Evolutionary conservation across 306 rosid genomes (phyloP).

Genomic region (Sesbania bispinosa): DNA sequence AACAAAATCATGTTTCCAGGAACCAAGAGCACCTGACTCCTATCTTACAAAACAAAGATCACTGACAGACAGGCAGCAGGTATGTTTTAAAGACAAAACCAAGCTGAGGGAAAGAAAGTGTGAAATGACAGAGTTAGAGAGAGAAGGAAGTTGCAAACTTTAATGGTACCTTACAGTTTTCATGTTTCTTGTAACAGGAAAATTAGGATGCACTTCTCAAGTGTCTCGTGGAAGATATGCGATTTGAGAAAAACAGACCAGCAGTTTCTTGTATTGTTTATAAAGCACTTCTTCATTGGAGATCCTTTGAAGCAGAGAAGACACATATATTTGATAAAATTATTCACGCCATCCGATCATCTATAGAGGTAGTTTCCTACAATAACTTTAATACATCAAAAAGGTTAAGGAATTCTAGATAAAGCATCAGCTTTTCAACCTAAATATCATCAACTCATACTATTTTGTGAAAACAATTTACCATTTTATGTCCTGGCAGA

Average conservation of each 20-base stretch:
- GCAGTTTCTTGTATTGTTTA: slow-evolving; percentile 70
- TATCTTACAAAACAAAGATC: slow-evolving; percentile 72
- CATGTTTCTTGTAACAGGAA: slow-evolving; percentile 49
- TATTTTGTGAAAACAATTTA: slow-evolving; percentile 8
- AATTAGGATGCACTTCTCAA: slow-evolving; percentile 75
- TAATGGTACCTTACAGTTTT: slow-evolving; percentile 21
- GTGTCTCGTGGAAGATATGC: slow-evolving; percentile 66
- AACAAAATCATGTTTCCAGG: slow-evolving; percentile 44
- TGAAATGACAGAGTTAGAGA: neutral
- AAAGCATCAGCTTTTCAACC: neutral
- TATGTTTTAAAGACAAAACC: slow-evolving; percentile 28
- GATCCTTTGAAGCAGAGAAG: slow-evolving; percentile 84
- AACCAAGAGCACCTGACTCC: slow-evolving; percentile 40
- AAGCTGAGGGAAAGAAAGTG: neutral
- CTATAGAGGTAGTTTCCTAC: slow-evolving; percentile 56
- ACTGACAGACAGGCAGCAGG: slow-evolving; percentile 87
- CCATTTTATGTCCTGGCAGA: slow-evolving; percentile 38
- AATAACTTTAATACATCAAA: neutral
- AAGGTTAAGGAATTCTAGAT: neutral
- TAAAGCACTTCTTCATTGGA: slow-evolving; percentile 85
- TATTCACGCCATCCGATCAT: slow-evolving; percentile 55
- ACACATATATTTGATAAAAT: slow-evolving; percentile 79
- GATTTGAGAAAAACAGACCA: slow-evolving; percentile 69
- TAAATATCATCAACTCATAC: neutral
- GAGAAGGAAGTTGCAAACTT: neutral